Conservation (phyloP, 169 alveolate species). For the Perkinsus marinus region DNA sequence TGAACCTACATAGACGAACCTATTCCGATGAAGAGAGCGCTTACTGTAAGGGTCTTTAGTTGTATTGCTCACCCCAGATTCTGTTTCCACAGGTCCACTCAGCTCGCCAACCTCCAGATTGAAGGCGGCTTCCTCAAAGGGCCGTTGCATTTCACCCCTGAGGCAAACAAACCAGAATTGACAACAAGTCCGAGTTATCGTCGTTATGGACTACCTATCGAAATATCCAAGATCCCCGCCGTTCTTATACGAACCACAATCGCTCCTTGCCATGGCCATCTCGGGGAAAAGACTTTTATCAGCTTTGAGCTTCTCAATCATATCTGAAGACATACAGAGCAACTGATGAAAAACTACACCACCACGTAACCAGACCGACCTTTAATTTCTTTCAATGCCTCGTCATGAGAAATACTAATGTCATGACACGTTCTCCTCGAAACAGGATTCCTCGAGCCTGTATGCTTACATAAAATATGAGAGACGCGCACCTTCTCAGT, state of each 20-base stretch:
- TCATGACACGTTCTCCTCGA: constrained; percentile 53
- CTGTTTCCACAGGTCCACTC: constrained; percentile 62
- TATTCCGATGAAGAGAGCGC: too few relatives aligned
- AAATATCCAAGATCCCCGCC: constrained; percentile 76
- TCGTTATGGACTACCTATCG: constrained; percentile 20
- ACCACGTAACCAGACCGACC: not conserved
- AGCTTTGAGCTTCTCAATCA: constrained; percentile 22
- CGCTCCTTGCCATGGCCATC: constrained; percentile 42
- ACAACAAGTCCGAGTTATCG: too few relatives aligned
- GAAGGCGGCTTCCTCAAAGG: constrained; percentile 68
- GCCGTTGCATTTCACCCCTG: constrained; percentile 58
- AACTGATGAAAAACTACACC: not conserved
- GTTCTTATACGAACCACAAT: constrained; percentile 57
- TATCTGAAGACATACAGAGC: not conserved
- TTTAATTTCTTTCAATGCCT: constrained; percentile 51
- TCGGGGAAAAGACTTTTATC: constrained; percentile 35
- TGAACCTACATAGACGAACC: too few relatives aligned
- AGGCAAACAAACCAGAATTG: not conserved
- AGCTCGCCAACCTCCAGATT: constrained; percentile 55
- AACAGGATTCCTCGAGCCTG: constrained; percentile 65
- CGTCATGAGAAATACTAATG: constrained; percentile 60
- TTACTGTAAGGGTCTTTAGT: too few relatives aligned
- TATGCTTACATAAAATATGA: constrained; percentile 64
- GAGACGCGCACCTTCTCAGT: constrained; percentile 40
- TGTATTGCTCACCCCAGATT: constrained; percentile 60